phyloP scores from a whole-genome alignment of 2,329 filamentous ascomycete genomes.

The Botryotinia calthae region DNA sequence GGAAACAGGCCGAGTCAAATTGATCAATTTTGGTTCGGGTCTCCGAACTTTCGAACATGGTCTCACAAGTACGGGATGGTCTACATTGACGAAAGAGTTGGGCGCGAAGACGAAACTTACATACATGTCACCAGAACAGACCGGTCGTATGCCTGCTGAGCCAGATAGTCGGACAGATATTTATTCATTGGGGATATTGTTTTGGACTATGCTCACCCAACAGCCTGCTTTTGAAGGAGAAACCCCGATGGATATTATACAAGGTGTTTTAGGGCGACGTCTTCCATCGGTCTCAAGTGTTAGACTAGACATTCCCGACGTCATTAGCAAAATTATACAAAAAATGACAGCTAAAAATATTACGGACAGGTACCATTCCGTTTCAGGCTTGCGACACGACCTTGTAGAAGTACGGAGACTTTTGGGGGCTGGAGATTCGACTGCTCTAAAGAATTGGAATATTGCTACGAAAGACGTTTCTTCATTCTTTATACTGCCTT shows the following conservation, averaged over 20 bases:
- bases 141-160: conserved; percentile 86
- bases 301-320: conserved; percentile 80
- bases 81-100: conserved; percentile 73
- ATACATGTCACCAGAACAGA: conserved; percentile 93
- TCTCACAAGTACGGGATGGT: conserved; percentile 82
- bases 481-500: conserved; percentile 72
- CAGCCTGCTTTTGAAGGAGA: conserved; percentile 76
- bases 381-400: conserved; percentile 81
- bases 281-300: conserved; percentile 74
- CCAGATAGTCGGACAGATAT: conserved; percentile 92
- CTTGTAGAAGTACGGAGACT: conserved; percentile 71
- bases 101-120: conserved; percentile 86
- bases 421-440: conserved; percentile 70
- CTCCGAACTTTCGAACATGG: conserved; percentile 88
- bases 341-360: conserved; percentile 91
- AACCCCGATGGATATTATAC: conserved; percentile 84
- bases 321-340: conserved; percentile 77
- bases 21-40: conserved; percentile 84
- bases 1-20: conserved; percentile 68
- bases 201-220: conserved; percentile 82
- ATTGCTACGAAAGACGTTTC: conserved; percentile 85
- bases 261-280: conserved; percentile 77
- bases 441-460: conserved; percentile 68
- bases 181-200: conserved; percentile 84
- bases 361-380: conserved; percentile 83